phyloP scores from a whole-genome alignment of 2,329 filamentous ascomycete genomes.

The Ploettnerulaceae sp. region DNA sequence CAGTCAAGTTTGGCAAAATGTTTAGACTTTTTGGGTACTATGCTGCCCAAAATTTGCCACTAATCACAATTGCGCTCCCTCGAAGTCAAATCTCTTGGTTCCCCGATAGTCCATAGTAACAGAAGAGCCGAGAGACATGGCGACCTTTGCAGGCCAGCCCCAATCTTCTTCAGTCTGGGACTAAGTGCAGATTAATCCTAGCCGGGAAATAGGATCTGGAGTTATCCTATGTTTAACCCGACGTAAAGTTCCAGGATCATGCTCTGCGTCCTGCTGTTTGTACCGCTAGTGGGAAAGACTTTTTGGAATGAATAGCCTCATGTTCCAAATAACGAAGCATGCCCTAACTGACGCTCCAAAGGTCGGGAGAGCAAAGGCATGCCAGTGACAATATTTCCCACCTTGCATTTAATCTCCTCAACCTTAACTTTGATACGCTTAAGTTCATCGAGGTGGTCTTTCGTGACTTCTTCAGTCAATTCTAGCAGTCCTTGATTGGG shows the following conservation, averaged over 20 bases:
- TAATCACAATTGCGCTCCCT: not conserved
- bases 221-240: too few species aligned
- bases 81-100: too few species aligned
- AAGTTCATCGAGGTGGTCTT: conserved; percentile 16
- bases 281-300: too few species aligned
- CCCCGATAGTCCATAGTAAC: not conserved
- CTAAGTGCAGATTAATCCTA: too few species aligned
- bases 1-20: conserved; percentile 8
- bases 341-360: conserved; percentile 15
- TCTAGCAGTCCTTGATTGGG: conserved; percentile 43
- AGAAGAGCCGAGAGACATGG: not conserved
- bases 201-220: too few species aligned
- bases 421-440: conserved; percentile 48
- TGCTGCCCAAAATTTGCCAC: conserved; percentile 1
- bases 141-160: not conserved
- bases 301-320: not conserved
- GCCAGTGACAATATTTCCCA: conserved; percentile 63
- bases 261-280: too few species aligned
- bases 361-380: conserved; percentile 36
- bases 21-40: conserved; percentile 10
- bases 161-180: too few species aligned
- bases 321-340: conserved; percentile 24
- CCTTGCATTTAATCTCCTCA: conserved; percentile 64
- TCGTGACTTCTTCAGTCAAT: conserved; percentile 32
- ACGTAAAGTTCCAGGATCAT: too few species aligned